Base-by-base conservation (phyloP, 345 rosid species). In the Clausena lansium region DNA sequence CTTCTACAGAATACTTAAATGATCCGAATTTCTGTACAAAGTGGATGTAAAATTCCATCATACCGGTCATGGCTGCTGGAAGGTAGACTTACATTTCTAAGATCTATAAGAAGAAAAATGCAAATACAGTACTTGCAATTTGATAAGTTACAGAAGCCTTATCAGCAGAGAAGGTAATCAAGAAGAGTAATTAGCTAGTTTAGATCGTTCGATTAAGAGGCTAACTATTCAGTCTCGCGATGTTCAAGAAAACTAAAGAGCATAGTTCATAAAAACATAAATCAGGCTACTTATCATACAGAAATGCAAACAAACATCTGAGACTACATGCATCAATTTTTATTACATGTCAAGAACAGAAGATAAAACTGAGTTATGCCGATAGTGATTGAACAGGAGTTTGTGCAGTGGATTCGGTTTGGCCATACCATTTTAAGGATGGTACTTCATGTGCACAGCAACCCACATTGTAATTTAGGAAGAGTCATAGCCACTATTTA, bases 401-500 rank as follows among this genome's bases (percentile, higher is more conserved):
- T 24, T 9, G 27, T 14, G 35, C 20, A 33, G 25, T 15, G 15
- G 36, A 35, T 52, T 52, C 7, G 36, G 54, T 35, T n/a, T 1
- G 15, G 24, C 22, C 71, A 64, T 66, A 65, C 35, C 61, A n/a
- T 14, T 19, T 35, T 14, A 72, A n/a, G 11, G 13, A 57, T 22
- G 52, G 22, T 25, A 24, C 1, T 24, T 14, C 36, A 36, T 14
- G 45, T 59, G 27, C 36, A 22, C 30, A 70, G 39, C 13, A 65
- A 32, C 22, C 58, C 36, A 9, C 27, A 28, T 1, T 47, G 45
- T 54, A 74, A 19, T 28, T 73, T 81, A 64, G 70, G 41, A 28
- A 50, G 72, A 66, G 69, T 68, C 77, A 59, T 70, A 38, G 50
- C 90, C 88, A 86, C 27, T 78, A 86, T 70, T 84, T 74, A 2